phyloP scores from a whole-genome alignment of 2,329 filamentous ascomycete species.

The Ophiostoma quercus region DNA sequence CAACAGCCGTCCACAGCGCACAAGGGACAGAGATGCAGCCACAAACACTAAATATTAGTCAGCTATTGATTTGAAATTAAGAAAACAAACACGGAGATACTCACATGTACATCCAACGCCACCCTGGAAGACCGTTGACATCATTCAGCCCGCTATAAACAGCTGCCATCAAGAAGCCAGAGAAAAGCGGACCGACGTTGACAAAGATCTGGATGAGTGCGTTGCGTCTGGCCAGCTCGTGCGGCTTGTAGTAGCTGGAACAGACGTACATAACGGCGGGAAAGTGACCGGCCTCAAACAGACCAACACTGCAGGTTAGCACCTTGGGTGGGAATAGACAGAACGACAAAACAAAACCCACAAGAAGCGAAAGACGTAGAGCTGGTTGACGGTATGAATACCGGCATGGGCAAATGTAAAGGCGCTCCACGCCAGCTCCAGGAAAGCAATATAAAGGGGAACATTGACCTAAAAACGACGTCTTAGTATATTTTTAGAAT shows the following conservation, averaged over 20 bases:
- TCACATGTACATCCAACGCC: background rate
- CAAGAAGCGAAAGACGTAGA: slow-evolving; percentile 32
- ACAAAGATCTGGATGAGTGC: slow-evolving; percentile 32
- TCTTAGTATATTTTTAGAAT: too few species aligned
- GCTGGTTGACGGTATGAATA: slow-evolving; percentile 28
- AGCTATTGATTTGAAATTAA: too few species aligned
- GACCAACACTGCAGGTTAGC: slow-evolving; percentile 24
- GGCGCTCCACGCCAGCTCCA: background rate
- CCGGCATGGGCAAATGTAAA: slow-evolving; percentile 31
- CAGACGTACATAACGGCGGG: slow-evolving; percentile 33
- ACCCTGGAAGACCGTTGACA: background rate
- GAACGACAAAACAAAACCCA: background rate
- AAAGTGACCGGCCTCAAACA: slow-evolving; percentile 33
- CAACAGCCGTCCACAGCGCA: slow-evolving; percentile 30
- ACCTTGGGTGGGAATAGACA: background rate
- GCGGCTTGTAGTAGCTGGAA: slow-evolving; percentile 34
- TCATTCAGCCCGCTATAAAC: slow-evolving; percentile 32
- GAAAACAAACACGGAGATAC: background rate
- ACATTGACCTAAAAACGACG: background rate
- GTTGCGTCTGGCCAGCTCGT: slow-evolving; percentile 33
- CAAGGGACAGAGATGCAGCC: slow-evolving; percentile 31
- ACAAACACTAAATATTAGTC: slow-evolving; percentile 31
- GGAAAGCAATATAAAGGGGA: slow-evolving; percentile 3
- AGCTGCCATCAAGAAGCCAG: slow-evolving; percentile 31
- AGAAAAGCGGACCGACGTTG: slow-evolving; percentile 31